These are phyloP conservation scores for Helenozyma baotianmanensis DNA, from an alignment of 805 yeast genomes.

Conservation along the genomic window DNA sequence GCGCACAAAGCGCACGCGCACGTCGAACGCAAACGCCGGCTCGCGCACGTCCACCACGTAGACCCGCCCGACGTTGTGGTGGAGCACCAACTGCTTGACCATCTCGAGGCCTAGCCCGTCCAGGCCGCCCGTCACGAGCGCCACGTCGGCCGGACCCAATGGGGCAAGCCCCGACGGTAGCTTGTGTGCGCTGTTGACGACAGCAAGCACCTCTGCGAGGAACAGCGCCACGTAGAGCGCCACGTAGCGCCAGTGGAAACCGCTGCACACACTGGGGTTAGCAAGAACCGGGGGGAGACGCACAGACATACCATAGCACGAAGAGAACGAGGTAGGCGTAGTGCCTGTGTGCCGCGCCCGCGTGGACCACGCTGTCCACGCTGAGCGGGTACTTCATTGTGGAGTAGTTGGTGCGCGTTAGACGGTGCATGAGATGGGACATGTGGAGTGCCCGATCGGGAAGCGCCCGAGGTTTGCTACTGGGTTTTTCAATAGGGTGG, in stretches of 20 bases:
- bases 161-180: constrained; percentile 1
- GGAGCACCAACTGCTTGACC: constrained; percentile 20
- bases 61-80: constrained; percentile 16
- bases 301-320: constrained; percentile 7
- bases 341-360: neutral
- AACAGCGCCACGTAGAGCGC: constrained; percentile 1
- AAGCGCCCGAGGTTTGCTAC: no score
- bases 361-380: constrained; percentile 6
- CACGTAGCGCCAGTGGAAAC: constrained; percentile 3
- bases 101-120: constrained; percentile 46
- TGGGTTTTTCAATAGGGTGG: no score
- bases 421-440: no score
- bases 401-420: no score
- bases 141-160: constrained; percentile 12
- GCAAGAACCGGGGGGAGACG: neutral
- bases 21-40: constrained; percentile 9
- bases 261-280: neutral
- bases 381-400: constrained; percentile 5
- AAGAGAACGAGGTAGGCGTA: neutral
- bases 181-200: constrained; percentile 2
- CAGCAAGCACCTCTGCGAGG: constrained; percentile 1
- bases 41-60: constrained; percentile 27
- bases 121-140: constrained; percentile 49
- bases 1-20: constrained; percentile 17
- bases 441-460: no score